These are phyloP conservation scores for Citeromyces siamensis DNA, from an alignment of 1,139 yeast species.

Conservation along the genomic window DNA sequence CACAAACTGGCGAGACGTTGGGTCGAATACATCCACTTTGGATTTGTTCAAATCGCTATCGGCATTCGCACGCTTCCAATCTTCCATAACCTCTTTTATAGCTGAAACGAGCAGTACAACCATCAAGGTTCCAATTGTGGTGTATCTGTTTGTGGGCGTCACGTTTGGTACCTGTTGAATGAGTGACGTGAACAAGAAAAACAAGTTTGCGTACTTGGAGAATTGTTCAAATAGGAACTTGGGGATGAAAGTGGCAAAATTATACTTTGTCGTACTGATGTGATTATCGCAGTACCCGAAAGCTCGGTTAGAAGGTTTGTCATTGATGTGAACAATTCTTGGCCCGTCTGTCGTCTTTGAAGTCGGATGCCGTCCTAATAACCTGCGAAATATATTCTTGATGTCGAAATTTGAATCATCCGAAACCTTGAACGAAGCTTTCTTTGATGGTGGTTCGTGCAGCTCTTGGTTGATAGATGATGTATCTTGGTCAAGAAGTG, in stretches of 20 bases:
- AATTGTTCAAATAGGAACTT: constrained; percentile 94
- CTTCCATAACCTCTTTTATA: constrained; percentile 82
- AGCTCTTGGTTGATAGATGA: neutral
- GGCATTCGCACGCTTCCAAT: constrained; percentile 76
- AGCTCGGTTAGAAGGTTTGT: constrained; percentile 37
- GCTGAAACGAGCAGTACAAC: constrained; percentile 87
- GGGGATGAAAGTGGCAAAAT: constrained; percentile 85
- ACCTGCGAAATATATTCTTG: constrained; percentile 25
- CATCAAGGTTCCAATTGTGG: constrained; percentile 84
- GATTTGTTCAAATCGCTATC: constrained; percentile 80
- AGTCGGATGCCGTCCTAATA: constrained; percentile 26
- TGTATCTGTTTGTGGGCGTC: constrained; percentile 91
- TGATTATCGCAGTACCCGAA: constrained; percentile 69
- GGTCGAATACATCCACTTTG: constrained; percentile 55
- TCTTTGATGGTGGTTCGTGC: constrained; percentile 2
- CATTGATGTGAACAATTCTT: constrained; percentile 59
- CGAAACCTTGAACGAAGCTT: neutral
- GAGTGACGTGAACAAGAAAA: constrained; percentile 82
- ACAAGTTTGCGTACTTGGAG: constrained; percentile 91
- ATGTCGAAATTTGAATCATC: constrained; percentile 13
- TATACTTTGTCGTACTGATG: constrained; percentile 94
- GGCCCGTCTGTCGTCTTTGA: constrained; percentile 35
- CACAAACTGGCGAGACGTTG: constrained; percentile 45
- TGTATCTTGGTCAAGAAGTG: constrained; percentile 6
- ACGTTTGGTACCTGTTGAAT: constrained; percentile 97